Base-by-base conservation (phyloP, 1,284 basidiomycete genomes). In the Lignosus rhinocerotis region DNA sequence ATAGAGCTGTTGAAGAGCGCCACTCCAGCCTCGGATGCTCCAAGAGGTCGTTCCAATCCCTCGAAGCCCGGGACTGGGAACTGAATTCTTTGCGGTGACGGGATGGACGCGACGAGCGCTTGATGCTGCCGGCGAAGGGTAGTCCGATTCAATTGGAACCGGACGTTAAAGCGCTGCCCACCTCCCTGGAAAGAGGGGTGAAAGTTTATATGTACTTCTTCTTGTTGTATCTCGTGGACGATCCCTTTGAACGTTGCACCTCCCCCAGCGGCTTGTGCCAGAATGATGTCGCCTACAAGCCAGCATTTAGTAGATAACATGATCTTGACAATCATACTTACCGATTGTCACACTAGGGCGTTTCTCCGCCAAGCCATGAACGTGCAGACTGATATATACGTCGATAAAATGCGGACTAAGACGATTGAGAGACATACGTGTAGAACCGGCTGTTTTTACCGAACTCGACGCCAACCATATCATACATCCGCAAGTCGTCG, bases 361-460 rank as follows among this genome's bases (percentile, higher is more conserved):
- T 57, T 86, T 87, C 68, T 88, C 86, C 0, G 86, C 84, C 0
- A 89, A 71, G 0, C 85, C 86, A 4, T 82, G 84, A 2, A 88
- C 84, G 2, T 67, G 59, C 8, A 88, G 73, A 59, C 85, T 87
- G 41, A 1, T 6, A 53, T 31, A 55, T 25, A 51, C 44, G 6
- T 38, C 25, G 11, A 4, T 16, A 6, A 42, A 1, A 38, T 12
- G 2, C 2, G n/a, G 7, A 9, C 17, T 5, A 9, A 6, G 21
- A 47, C 25, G 6, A 32, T 25, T 45, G 36, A 31, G 12, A 10
- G 49, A 70, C 82, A 58, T 59, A 85, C 84, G 75, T 78, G 63
- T 81, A 80, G 51, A 75, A 77, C 1, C 53, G 56, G 1, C 62
- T 65, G 32, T 78, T 67, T 17, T 60, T 69, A 0, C 53, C 67